phyloP scores from a whole-genome alignment of 2,329 filamentous ascomycete species.

The Arachnopeziza araneosa region DNA sequence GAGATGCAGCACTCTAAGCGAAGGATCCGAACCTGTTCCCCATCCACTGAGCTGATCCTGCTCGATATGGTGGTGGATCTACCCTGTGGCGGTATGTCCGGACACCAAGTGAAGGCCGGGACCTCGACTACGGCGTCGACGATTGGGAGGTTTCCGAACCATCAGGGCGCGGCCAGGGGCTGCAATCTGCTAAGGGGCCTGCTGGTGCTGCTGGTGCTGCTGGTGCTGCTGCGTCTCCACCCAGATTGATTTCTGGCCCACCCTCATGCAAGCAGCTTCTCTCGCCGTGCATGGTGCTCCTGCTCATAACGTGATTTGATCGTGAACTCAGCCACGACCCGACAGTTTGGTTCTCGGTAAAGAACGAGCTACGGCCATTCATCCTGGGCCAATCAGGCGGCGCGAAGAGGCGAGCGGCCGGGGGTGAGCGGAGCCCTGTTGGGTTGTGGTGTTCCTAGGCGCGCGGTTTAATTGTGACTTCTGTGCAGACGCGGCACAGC shows the following conservation, averaged over 20 bases:
- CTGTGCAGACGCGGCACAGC: slow-evolving; percentile 14
- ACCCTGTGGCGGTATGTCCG: too few relatives aligned
- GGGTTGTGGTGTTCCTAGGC: slow-evolving; percentile 5
- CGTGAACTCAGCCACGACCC: not conserved
- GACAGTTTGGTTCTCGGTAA: not conserved
- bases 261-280: not conserved
- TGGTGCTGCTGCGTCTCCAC: not conserved
- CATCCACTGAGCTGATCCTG: too few relatives aligned
- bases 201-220: too few relatives aligned
- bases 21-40: too few relatives aligned
- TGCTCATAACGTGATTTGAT: not conserved
- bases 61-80: too few relatives aligned
- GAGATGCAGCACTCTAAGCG: too few relatives aligned
- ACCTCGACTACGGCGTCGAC: too few relatives aligned
- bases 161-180: too few relatives aligned
- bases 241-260: not conserved
- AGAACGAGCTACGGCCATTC: not conserved
- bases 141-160: too few relatives aligned
- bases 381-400: not conserved
- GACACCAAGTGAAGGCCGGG: too few relatives aligned
- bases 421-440: slow-evolving; percentile 5
- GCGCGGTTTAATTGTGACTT: slow-evolving; percentile 9
- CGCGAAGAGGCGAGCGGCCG: too few relatives aligned
- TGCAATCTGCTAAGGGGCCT: too few relatives aligned
- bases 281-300: not conserved